These are phyloP conservation scores for Cryptococcus neoformans DNA, from an alignment of 1,284 basidiomycete genomes.

Conservation along the genomic window DNA sequence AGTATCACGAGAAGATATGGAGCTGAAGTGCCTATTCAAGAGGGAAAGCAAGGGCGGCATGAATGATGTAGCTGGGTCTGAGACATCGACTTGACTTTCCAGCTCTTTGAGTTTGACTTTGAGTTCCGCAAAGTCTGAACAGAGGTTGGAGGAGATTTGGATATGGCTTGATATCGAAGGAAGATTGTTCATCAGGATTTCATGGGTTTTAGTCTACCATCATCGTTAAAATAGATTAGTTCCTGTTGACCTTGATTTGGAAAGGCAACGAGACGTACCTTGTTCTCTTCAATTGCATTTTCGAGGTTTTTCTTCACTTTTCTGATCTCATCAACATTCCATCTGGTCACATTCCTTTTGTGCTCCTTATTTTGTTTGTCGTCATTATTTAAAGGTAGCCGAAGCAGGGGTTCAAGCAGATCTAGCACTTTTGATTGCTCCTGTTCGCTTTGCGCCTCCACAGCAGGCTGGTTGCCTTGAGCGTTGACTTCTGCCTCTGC, in stretches of 20 bases:
- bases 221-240: neutral
- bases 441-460: neutral
- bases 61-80: slow-evolving; percentile 23
- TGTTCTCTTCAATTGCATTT: slow-evolving; percentile 22
- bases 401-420: slow-evolving; percentile 21
- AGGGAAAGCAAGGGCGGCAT: slow-evolving; percentile 24
- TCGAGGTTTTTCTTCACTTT: slow-evolving; percentile 20
- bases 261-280: slow-evolving; percentile 13
- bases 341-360: slow-evolving; percentile 4
- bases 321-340: slow-evolving; percentile 15
- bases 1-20: slow-evolving; percentile 11
- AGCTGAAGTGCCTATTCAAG: slow-evolving; percentile 22
- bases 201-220: slow-evolving; percentile 20
- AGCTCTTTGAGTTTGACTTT: slow-evolving; percentile 12
- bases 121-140: slow-evolving; percentile 10
- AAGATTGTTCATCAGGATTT: slow-evolving; percentile 24
- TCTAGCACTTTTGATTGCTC: slow-evolving; percentile 13
- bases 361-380: neutral
- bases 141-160: slow-evolving; percentile 14
- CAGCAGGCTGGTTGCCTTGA: neutral
- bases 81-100: slow-evolving; percentile 20
- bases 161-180: slow-evolving; percentile 32
- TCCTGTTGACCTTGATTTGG: neutral
- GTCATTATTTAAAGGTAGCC: neutral
- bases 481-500: neutral